phyloP scores from a whole-genome alignment of 805 yeast species.

The Debaryomyces tyrocola region DNA sequence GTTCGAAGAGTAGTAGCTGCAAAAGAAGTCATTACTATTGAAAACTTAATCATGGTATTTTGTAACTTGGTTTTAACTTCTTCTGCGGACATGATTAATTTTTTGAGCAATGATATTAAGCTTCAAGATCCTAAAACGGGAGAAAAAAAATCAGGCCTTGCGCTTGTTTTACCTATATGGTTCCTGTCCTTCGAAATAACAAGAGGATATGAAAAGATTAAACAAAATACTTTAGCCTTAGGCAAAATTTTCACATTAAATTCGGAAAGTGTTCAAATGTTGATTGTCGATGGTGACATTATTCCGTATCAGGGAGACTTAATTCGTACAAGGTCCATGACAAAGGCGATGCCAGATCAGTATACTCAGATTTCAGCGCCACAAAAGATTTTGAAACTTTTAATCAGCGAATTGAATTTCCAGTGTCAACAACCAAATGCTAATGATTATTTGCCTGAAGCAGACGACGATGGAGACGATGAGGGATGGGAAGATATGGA shows the following conservation, averaged over 20 bases:
- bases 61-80: conserved; percentile 67
- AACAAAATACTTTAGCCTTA: conserved; percentile 67
- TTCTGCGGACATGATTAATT: conserved; percentile 61
- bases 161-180: conserved; percentile 74
- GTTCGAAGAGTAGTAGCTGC: conserved; percentile 66
- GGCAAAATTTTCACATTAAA: conserved; percentile 61
- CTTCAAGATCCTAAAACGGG: conserved; percentile 23
- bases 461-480: conserved; percentile 40
- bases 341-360: conserved; percentile 59
- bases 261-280: conserved; percentile 49
- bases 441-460: conserved; percentile 31
- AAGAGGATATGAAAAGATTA: conserved; percentile 73
- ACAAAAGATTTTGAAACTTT: conserved; percentile 68
- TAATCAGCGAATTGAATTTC: conserved; percentile 66
- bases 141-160: conserved; percentile 43
- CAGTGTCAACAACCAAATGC: conserved; percentile 56
- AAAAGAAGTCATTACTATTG: conserved; percentile 69
- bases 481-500: conserved; percentile 81
- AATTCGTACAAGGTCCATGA: conserved; percentile 86
- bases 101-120: conserved; percentile 46
- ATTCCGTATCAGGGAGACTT: conserved; percentile 58
- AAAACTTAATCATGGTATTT: conserved; percentile 73
- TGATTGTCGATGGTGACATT: conserved; percentile 76
- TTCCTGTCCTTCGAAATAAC: conserved; percentile 76
- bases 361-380: conserved; percentile 69